Base-by-base conservation (phyloP, 148 eudicot species). In the Rhododendron griersonianum region DNA sequence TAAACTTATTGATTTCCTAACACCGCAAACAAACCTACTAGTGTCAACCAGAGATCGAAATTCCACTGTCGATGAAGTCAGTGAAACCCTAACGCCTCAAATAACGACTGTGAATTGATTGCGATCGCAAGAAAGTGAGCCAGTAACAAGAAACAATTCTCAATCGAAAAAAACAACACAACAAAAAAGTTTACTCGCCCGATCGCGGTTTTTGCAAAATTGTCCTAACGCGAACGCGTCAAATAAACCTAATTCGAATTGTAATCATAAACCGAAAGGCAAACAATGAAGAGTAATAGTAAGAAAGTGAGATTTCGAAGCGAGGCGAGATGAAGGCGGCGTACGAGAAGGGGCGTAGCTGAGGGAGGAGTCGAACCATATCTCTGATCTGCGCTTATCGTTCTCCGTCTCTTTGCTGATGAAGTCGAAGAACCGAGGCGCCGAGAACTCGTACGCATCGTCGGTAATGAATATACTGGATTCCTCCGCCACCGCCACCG, bases 261-360 rank as follows among this genome's bases (percentile, higher is more conserved):
- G 15, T 25, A 25, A 67, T 25, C 73, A 25, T 67, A 10, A n/a
- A 67, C 33, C 14, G 33, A n/a, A n/a, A 65, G 14, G 14, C 14
- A n/a, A 25, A 3, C 3, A 65, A 67, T n/a, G 33, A 67, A 67
- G 33, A n/a, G 33, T 67, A 25, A 25, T 2, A 63, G 3, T 5
- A 73, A 35, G 78, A 33, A 73, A 15, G 15, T 30, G 39, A 73
- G 9, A 80, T 5, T 39, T 28, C 41, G 16, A 35, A 30, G 63
- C 0, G 78, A 73, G 78, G 39, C 37, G 37, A 85, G 78, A 86
- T 35, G 44, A 61, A 80, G 67, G 9, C 44, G 45, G 91, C 96
- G 41, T 92, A 96, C 98, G 98, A 16, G 98, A 95, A 78, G 98
- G 98, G 65, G 98, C 98, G 69, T 91, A 82, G 88, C 94, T 89